Evolutionary conservation across 2,329 filamentous ascomycete species (phyloP).

Genomic region (Ceratocystis lukuohia): DNA sequence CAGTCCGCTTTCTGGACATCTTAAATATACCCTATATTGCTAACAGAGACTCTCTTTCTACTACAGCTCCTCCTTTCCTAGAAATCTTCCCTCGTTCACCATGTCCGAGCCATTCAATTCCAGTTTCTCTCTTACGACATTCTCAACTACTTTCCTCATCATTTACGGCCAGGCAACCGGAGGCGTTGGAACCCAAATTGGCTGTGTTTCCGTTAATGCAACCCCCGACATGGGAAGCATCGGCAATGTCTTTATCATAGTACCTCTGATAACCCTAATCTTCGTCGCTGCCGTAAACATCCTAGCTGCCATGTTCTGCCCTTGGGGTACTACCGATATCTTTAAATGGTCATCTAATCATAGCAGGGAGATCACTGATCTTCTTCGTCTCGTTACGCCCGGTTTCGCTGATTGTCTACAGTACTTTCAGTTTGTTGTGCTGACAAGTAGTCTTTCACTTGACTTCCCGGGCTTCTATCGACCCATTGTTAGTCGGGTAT

Average conservation of each 20-base stretch:
- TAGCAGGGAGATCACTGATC: slow-evolving; percentile 70
- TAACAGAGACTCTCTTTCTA: neutral
- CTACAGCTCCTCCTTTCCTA: slow-evolving; percentile 27
- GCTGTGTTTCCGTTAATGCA: slow-evolving; percentile 67
- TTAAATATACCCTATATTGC: neutral
- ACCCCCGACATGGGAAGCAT: slow-evolving; percentile 70
- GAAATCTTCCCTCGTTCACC: slow-evolving; percentile 56
- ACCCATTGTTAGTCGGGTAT: slow-evolving; percentile 71
- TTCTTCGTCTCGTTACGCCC: slow-evolving; percentile 82
- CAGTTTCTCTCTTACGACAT: slow-evolving; percentile 75
- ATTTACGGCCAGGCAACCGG: slow-evolving; percentile 53
- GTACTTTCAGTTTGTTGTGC: slow-evolving; percentile 83
- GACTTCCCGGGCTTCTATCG: slow-evolving; percentile 92
- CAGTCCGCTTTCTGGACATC: neutral
- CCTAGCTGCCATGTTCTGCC: slow-evolving; percentile 75
- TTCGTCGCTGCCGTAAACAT: slow-evolving; percentile 72
- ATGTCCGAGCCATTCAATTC: slow-evolving; percentile 62
- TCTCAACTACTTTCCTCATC: slow-evolving; percentile 59
- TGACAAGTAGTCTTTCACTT: slow-evolving; percentile 77
- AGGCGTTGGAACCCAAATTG: slow-evolving; percentile 46
- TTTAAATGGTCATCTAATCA: slow-evolving; percentile 99
- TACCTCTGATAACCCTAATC: slow-evolving; percentile 66
- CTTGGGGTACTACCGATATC: slow-evolving; percentile 81
- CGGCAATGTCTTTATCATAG: slow-evolving; percentile 54
- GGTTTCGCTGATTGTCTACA: slow-evolving; percentile 94